Conservation (phyloP, 2,329 filamentous ascomycete genomes). For the Pseudocercospora crystallina region DNA sequence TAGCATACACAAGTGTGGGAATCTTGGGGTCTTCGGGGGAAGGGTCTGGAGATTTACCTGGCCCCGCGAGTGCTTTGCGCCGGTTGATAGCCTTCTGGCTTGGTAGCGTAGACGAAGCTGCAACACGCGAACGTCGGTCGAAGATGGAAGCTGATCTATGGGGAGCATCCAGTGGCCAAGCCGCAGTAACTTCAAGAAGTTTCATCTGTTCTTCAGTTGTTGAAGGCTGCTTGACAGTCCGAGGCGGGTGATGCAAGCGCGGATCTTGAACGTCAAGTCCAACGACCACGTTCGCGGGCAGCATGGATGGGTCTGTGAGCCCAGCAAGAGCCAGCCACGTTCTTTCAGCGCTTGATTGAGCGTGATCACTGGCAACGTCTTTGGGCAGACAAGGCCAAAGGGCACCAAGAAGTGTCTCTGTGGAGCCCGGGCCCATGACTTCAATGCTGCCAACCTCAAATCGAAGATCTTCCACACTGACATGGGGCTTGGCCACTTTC, state of each 20-base stretch:
- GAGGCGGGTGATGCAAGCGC: slow-evolving; percentile 73
- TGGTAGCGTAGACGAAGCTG: slow-evolving; percentile 65
- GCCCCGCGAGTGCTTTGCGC: slow-evolving; percentile 63
- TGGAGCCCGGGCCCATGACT: slow-evolving; percentile 70
- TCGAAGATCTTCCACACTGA: slow-evolving; percentile 67
- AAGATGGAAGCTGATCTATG: slow-evolving; percentile 57
- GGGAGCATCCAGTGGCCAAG: slow-evolving; percentile 65
- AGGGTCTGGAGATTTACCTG: slow-evolving; percentile 62
- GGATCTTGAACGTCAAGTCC: slow-evolving; percentile 76
- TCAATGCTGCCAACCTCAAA: slow-evolving; percentile 73
- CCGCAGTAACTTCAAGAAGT: slow-evolving; percentile 61
- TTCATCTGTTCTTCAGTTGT: slow-evolving; percentile 29
- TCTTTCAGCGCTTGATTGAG: slow-evolving; percentile 43
- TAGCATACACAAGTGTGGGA: slow-evolving; percentile 65
- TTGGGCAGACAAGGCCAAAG: slow-evolving; percentile 51
- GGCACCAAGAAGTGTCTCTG: slow-evolving; percentile 71
- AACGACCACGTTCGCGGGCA: slow-evolving; percentile 70
- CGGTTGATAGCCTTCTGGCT: slow-evolving; percentile 79
- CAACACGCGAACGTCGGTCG: slow-evolving; percentile 63
- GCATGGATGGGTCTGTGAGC: slow-evolving; percentile 65
- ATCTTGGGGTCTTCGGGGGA: slow-evolving; percentile 69
- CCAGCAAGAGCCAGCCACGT: slow-evolving; percentile 55
- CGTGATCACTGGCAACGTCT: slow-evolving; percentile 28
- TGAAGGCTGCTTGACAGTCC: slow-evolving; percentile 43
- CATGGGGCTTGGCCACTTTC: slow-evolving; percentile 60